Percentiles rank a stretch among this genome's conserved stretches.
Conservation (phyloP, 225 moss, liverwort and hornwort species). For the Physcomitrium patens region DNA sequence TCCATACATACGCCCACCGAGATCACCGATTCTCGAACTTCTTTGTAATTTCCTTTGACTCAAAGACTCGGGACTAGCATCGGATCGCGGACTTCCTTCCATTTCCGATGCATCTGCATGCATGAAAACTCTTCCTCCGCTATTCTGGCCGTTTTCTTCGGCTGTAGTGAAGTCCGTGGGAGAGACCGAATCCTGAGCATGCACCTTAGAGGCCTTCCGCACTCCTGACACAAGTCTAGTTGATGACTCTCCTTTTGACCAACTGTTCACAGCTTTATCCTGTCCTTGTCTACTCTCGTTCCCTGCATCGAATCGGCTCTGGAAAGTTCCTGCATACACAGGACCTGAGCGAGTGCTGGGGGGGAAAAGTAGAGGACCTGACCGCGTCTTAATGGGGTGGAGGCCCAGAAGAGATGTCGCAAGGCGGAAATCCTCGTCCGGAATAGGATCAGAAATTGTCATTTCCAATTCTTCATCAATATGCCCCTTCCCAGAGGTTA, state of each 20-base stretch:
- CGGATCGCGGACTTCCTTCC: slow-evolving; percentile 52
- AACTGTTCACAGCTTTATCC: slow-evolving; percentile 62
- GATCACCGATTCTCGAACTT: slow-evolving; percentile 56
- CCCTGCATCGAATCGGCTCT: slow-evolving; percentile 64
- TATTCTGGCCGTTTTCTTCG: slow-evolving; percentile 38
- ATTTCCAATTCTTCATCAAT: slow-evolving; percentile 61
- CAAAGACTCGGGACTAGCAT: slow-evolving; percentile 58
- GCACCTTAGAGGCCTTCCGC: slow-evolving; percentile 59
- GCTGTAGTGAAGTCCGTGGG: slow-evolving; percentile 45
- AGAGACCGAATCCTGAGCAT: slow-evolving; percentile 57
- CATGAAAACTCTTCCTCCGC: slow-evolving; percentile 36
- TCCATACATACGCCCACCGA: slow-evolving; percentile 41
- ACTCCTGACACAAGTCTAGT: slow-evolving; percentile 52
- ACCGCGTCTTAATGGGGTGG: slow-evolving; percentile 65
- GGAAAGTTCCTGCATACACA: slow-evolving; percentile 63
- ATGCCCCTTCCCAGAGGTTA: slow-evolving; percentile 47
- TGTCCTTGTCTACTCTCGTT: slow-evolving; percentile 44
- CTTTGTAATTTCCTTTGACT: slow-evolving; percentile 57
- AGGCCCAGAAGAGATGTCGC: slow-evolving; percentile 68
- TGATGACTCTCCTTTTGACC: slow-evolving; percentile 60
- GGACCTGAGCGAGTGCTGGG: slow-evolving; percentile 67
- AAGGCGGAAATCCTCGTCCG: slow-evolving; percentile 67
- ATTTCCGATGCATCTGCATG: slow-evolving; percentile 45
- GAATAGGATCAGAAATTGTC: slow-evolving; percentile 65
- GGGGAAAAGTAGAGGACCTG: slow-evolving; percentile 63